Evolutionary conservation across 768 basidiomycete genomes (phyloP).

Genomic region (Lanmaoa pseudosensibilis): DNA sequence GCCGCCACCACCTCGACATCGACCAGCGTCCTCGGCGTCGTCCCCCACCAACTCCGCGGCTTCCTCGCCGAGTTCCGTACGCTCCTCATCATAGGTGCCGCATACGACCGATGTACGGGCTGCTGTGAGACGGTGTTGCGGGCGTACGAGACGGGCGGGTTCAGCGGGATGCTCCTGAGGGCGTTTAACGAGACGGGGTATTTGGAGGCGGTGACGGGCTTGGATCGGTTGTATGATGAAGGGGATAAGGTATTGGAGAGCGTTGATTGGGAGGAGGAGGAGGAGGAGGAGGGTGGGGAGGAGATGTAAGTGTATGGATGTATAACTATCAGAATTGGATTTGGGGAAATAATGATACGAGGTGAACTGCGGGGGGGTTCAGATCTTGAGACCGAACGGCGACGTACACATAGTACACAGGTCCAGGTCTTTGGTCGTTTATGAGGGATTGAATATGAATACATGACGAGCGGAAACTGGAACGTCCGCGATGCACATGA

Average conservation of each 20-base stretch:
- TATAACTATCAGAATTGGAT: too few species aligned
- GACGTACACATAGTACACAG: too few species aligned
- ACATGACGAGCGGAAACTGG: too few species aligned
- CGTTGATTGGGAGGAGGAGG: slow-evolving; percentile 78
- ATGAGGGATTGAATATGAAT: too few species aligned
- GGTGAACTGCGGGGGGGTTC: too few species aligned
- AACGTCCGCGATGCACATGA: too few species aligned
- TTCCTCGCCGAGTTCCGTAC: slow-evolving; percentile 86
- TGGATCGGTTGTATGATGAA: slow-evolving; percentile 75
- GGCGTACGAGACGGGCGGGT: slow-evolving; percentile 82
- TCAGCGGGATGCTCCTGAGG: slow-evolving; percentile 70
- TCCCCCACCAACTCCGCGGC: slow-evolving; percentile 94
- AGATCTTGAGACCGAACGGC: too few species aligned
- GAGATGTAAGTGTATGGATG: neutral
- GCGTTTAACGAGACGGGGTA: slow-evolving; percentile 84
- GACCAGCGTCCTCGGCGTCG: slow-evolving; percentile 72
- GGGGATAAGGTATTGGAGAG: slow-evolving; percentile 68
- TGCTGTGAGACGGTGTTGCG: slow-evolving; percentile 80
- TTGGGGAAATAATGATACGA: too few species aligned
- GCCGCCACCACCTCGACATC: slow-evolving; percentile 16
- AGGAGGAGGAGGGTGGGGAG: neutral
- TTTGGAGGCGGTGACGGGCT: slow-evolving; percentile 72
- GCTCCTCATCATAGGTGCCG: slow-evolving; percentile 80
- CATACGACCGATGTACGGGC: slow-evolving; percentile 86
- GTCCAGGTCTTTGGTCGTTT: too few species aligned